Base-by-base conservation (phyloP, 1,284 basidiomycete species). In the Waitea zeae region DNA sequence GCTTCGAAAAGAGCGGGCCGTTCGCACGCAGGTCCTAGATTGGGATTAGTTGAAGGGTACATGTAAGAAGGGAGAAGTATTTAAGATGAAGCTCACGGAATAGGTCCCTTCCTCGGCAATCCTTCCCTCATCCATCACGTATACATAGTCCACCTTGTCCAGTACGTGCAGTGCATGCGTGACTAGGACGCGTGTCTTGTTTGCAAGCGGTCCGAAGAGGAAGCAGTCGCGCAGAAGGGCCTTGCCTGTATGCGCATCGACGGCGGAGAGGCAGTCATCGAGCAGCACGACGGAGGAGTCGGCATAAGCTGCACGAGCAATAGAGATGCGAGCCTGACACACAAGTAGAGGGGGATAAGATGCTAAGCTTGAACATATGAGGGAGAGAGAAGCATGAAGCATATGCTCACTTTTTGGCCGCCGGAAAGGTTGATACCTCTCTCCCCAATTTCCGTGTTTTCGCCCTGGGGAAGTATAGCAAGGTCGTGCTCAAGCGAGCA, bases 361-460 rank as follows among this genome's bases (percentile, higher is more conserved):
- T 59, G 88, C 82, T 57, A 93, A 95, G 39, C 92, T 75, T 0
- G 84, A 76, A 36, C 89, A 73, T 33, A 22, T 17, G 35, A 12
- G 11, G 31, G 6, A 35, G 13, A 29, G 19, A 20, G 34, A 36
- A 80, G 82, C 37, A 89, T 78, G 45, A 76, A 78, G 39, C 76
- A 45, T 12, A 14, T 66, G 3, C 29, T 15, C 17, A 51, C 66
- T 56, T 71, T 72, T 42, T 73, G 69, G 2, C 68, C 69, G 41
- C 67, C 66, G 39, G 66, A 73, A 35, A 77, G 50, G 46, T 70
- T 82, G 37, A 81, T 72, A 4, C 86, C 86, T 43, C 78, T 74
- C 53, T 89, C 87, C 17, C 86, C 86, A 19, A 92, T 82, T 51
- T 89, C 80, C 1, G 82, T 87, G 34, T 61, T 47, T 42, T 78